A percentile compares a stretch with the other conserved stretches of the same genome.
Conservation (phyloP, 352 stramenopile species). For the Pythium biforme region DNA sequence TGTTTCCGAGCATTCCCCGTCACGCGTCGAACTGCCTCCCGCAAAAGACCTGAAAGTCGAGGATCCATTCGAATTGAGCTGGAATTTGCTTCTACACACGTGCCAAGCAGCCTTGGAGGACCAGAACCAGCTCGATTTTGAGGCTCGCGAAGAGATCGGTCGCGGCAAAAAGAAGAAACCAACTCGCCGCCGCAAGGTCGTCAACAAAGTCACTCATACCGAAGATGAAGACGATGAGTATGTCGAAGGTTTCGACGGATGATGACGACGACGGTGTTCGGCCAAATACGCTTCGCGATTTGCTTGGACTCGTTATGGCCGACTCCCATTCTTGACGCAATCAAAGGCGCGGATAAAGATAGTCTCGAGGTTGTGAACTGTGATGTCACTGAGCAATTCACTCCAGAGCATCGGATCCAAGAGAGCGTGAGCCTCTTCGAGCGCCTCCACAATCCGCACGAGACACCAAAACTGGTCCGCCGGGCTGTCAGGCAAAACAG, state of each 20-base stretch:
- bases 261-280: background rate
- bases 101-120: constrained; percentile 58
- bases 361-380: constrained; percentile 50
- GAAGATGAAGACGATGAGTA: constrained; percentile 37
- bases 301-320: background rate
- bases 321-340: constrained; percentile 22
- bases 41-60: constrained; percentile 30
- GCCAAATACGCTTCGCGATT: background rate
- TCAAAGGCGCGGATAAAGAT: constrained; percentile 72
- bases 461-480: constrained; percentile 77
- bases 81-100: constrained; percentile 60
- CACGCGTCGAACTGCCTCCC: constrained; percentile 24
- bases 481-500: constrained; percentile 24
- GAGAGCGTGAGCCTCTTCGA: constrained; percentile 48
- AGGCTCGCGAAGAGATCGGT: constrained; percentile 35
- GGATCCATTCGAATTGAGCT: constrained; percentile 43
- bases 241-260: constrained; percentile 34
- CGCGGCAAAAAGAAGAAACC: constrained; percentile 32
- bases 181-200: constrained; percentile 37
- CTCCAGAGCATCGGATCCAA: constrained; percentile 42
- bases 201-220: constrained; percentile 26
- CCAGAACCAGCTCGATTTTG: constrained; percentile 69
- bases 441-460: constrained; percentile 51
- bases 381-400: constrained; percentile 38
- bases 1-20: constrained; percentile 18